A percentile compares a stretch with the other conserved stretches of the same genome.
Evolutionary conservation across 257 asterid species (phyloP).

Genomic region (Osmanthus fragrans): DNA sequence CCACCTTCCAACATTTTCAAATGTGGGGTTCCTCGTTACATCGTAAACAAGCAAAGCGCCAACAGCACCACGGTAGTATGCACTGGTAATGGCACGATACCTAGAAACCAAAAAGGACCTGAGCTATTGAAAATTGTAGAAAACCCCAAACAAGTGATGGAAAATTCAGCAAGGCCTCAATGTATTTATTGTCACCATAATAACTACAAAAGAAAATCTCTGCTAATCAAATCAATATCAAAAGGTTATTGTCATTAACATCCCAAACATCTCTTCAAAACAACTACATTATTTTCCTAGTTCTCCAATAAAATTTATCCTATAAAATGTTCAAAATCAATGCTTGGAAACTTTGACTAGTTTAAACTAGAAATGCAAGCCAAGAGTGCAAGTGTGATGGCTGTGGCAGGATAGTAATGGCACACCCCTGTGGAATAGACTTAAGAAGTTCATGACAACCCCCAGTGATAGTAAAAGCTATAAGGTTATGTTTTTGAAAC

Average conservation of each 20-base stretch:
- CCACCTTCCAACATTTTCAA: constrained; percentile 78
- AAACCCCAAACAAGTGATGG: not conserved
- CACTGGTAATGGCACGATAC: constrained; percentile 89
- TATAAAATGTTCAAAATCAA: not conserved
- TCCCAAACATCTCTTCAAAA: not conserved
- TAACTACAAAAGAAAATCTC: too few species aligned
- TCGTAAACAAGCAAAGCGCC: constrained; percentile 86
- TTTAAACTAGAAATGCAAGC: not conserved
- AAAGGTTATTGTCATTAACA: not conserved
- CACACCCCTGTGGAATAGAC: too few species aligned
- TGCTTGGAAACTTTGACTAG: not conserved
- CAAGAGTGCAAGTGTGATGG: not conserved
- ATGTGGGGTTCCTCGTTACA: constrained; percentile 78
- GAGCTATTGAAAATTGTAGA: constrained; percentile 12
- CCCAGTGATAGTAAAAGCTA: too few species aligned
- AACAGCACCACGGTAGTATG: constrained; percentile 87
- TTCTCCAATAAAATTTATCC: not conserved
- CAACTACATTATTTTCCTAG: not conserved
- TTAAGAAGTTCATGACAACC: too few species aligned
- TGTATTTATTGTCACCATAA: not conserved
- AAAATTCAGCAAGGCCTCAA: not conserved
- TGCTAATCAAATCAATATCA: not conserved
- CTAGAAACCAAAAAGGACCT: constrained; percentile 28
- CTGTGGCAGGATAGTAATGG: too few species aligned
- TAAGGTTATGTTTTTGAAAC: too few species aligned